A percentile compares a stretch with the other conserved stretches of the same genome.
These are phyloP conservation scores for Lepidium campestre DNA, from an alignment of 441 rosid genomes.

Conservation along the genomic window DNA sequence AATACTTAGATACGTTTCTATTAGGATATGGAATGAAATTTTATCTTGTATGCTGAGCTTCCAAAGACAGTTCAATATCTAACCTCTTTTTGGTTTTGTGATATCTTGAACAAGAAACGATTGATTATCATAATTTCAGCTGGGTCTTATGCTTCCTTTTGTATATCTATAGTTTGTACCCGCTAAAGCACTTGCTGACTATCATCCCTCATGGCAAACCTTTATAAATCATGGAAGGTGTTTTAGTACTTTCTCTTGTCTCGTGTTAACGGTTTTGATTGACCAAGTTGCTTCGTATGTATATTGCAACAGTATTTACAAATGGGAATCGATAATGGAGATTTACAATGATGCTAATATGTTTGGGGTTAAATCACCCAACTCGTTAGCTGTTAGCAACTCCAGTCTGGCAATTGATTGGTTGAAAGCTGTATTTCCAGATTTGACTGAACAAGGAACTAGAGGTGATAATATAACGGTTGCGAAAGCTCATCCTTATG, in stretches of 20 bases:
- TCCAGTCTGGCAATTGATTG: slow-evolving; percentile 80
- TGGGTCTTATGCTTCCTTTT: neutral
- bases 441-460: slow-evolving; percentile 47
- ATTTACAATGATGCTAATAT: slow-evolving; percentile 75
- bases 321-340: slow-evolving; percentile 81
- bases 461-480: slow-evolving; percentile 44
- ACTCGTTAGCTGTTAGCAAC: slow-evolving; percentile 56
- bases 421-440: slow-evolving; percentile 93
- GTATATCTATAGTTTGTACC: neutral
- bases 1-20: neutral
- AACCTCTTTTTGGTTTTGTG: neutral
- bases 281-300: slow-evolving; percentile 20
- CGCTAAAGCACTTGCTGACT: neutral
- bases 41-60: neutral
- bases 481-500: slow-evolving; percentile 67
- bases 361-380: slow-evolving; percentile 62
- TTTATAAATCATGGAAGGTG: neutral
- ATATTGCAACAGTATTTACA: slow-evolving; percentile 51
- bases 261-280: slow-evolving; percentile 16
- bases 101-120: neutral
- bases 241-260: slow-evolving; percentile 15
- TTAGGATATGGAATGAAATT: neutral
- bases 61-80: neutral
- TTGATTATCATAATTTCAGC: neutral
- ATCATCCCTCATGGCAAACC: neutral